These are phyloP conservation scores for Umbelopsis sp. DNA, from an alignment of 192 early-diverging fungal genomes.

Conservation along the genomic window DNA sequence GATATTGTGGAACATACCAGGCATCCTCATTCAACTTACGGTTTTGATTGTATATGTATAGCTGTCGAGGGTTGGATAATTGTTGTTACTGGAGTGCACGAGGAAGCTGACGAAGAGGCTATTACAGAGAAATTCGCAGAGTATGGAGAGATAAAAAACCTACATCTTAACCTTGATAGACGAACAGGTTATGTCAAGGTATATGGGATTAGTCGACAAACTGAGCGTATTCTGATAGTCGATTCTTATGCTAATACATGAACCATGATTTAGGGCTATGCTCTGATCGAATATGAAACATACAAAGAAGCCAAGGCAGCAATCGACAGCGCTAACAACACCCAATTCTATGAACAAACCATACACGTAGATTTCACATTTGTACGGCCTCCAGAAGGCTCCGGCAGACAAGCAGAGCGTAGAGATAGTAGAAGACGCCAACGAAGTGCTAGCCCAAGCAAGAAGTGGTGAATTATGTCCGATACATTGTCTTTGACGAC, in stretches of 20 bases:
- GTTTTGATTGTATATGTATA: constrained; percentile 26
- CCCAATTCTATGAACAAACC: constrained; percentile 71
- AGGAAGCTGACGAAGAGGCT: constrained; percentile 93
- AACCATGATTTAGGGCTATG: constrained; percentile 79
- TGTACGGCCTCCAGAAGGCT: constrained; percentile 39
- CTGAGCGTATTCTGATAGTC: not conserved
- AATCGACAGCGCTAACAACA: constrained; percentile 71
- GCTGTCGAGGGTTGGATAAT: constrained; percentile 96
- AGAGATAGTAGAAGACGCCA: constrained; percentile 14
- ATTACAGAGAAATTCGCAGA: constrained; percentile 86
- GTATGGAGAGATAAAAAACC: constrained; percentile 86
- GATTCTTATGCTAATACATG: not conserved
- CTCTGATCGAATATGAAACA: constrained; percentile 84
- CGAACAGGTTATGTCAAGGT: constrained; percentile 96
- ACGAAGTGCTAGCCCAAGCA: constrained; percentile 8
- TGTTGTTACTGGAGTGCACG: constrained; percentile 90
- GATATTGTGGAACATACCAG: not conserved
- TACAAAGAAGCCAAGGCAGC: constrained; percentile 80
- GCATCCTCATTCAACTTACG: too few species aligned
- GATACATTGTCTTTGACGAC: not conserved
- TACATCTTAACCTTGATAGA: constrained; percentile 93
- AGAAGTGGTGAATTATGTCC: not conserved
- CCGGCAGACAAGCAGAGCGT: not conserved
- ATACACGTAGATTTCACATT: constrained; percentile 90
- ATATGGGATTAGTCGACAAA: not conserved